A percentile compares a stretch with the other conserved stretches of the same genome.
phyloP scores from a whole-genome alignment of 2,329 filamentous ascomycete genomes.

The Colletotrichum higginsianum region DNA sequence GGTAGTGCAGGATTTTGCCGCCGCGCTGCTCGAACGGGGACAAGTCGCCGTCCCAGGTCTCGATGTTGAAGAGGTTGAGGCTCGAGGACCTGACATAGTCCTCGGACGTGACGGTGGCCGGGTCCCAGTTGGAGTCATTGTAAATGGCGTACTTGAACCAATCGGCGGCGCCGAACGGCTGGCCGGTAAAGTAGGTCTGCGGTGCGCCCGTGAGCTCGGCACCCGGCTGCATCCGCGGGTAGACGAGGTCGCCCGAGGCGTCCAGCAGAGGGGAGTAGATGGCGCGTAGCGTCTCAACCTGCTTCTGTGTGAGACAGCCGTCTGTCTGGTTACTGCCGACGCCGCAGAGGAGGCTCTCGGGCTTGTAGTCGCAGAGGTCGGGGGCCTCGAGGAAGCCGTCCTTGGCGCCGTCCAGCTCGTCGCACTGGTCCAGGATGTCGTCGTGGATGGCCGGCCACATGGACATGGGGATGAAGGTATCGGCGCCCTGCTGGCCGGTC shows the following conservation, averaged over 20 bases:
- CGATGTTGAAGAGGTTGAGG: slow-evolving; percentile 54
- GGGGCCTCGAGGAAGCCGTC: slow-evolving; percentile 66
- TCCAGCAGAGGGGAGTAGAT: slow-evolving; percentile 50
- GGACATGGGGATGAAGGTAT: slow-evolving; percentile 45
- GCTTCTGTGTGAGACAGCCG: slow-evolving; percentile 44
- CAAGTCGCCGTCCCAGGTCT: slow-evolving; percentile 57
- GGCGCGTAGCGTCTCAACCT: slow-evolving; percentile 54
- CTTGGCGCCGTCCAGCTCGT: slow-evolving; percentile 62
- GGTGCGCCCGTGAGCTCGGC: slow-evolving; percentile 61
- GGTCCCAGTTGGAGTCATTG: slow-evolving; percentile 55
- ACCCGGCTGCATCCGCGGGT: slow-evolving; percentile 63
- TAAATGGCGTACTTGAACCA: slow-evolving; percentile 59
- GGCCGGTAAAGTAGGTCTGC: slow-evolving; percentile 55
- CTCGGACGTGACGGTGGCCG: slow-evolving; percentile 49
- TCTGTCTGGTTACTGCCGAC: neutral
- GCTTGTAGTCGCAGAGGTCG: slow-evolving; percentile 59
- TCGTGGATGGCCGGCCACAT: slow-evolving; percentile 31
- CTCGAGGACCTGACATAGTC: slow-evolving; percentile 54
- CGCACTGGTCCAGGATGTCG: slow-evolving; percentile 60
- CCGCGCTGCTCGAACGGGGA: slow-evolving; percentile 56
- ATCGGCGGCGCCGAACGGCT: slow-evolving; percentile 45
- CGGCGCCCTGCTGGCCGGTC: slow-evolving; percentile 55
- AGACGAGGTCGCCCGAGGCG: slow-evolving; percentile 54
- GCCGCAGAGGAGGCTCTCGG: slow-evolving; percentile 56
- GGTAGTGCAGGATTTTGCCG: slow-evolving; percentile 63